phyloP scores from a whole-genome alignment of 305 asterid genomes.

The Solanum aculeatissimum region DNA sequence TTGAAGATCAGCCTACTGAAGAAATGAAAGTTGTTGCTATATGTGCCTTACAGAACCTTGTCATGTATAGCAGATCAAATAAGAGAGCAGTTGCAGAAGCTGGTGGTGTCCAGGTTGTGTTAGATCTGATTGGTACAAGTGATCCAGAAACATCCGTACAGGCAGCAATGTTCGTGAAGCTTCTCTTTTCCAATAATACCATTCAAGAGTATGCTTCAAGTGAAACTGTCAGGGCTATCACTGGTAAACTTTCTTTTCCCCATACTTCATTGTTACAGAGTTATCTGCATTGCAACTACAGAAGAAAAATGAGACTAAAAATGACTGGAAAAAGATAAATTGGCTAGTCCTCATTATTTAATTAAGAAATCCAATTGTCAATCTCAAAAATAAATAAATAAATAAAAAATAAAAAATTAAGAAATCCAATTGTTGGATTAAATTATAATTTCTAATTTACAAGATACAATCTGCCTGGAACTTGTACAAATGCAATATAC shows the following conservation, averaged over 20 bases:
- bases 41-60: conserved; percentile 96
- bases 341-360: not conserved
- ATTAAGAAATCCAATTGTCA: not conserved
- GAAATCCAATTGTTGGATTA: not conserved
- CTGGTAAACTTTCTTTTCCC: conserved; percentile 44
- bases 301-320: not conserved
- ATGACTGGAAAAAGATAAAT: not conserved
- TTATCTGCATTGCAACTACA: not conserved
- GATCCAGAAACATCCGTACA: conserved; percentile 93
- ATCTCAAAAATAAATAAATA: too few species aligned
- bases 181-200: conserved; percentile 89
- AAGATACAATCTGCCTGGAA: not conserved
- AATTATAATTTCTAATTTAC: not conserved
- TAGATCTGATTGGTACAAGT: conserved; percentile 92
- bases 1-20: conserved; percentile 99
- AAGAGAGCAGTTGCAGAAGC: conserved; percentile 99
- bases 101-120: conserved; percentile 99
- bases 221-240: conserved; percentile 97
- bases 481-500: not conserved
- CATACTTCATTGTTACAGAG: not conserved
- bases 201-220: conserved; percentile 99
- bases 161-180: conserved; percentile 96
- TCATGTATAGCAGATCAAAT: conserved; percentile 91
- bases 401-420: not conserved
- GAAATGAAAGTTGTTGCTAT: conserved; percentile 99